Conservation (phyloP, 805 yeast species). For the Metschnikowia reukaufii region DNA sequence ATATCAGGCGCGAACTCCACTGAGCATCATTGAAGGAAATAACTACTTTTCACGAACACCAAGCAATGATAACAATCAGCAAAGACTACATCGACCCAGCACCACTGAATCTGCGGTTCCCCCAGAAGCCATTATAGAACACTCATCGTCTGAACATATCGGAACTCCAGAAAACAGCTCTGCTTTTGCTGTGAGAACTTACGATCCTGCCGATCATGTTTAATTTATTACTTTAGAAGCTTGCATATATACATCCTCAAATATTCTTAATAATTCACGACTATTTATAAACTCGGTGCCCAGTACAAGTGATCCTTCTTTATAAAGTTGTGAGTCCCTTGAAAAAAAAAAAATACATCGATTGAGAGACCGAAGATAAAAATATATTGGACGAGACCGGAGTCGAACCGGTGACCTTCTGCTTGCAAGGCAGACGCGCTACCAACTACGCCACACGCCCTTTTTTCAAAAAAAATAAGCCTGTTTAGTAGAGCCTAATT, state of each 20-base stretch:
- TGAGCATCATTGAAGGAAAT: constrained; percentile 1
- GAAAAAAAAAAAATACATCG: constrained; percentile 19
- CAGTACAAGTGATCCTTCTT: too few relatives aligned
- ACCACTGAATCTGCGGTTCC: constrained; percentile 7
- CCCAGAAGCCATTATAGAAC: constrained; percentile 11
- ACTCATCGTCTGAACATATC: constrained; percentile 2
- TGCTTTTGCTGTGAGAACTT: not conserved
- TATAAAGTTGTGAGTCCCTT: too few relatives aligned
- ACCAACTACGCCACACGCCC: constrained; percentile 86
- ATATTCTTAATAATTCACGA: not conserved
- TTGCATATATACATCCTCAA: not conserved
- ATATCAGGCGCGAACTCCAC: constrained; percentile 1
- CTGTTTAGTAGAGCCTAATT: too few relatives aligned
- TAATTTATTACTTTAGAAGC: not conserved
- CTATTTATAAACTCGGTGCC: too few relatives aligned
- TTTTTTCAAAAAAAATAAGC: not conserved
- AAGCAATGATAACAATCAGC: not conserved
- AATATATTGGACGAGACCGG: constrained; percentile 69
- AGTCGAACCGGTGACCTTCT: constrained; percentile 77
- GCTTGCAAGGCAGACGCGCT: constrained; percentile 82
- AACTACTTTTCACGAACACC: constrained; percentile 1
- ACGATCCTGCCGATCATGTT: constrained; percentile 7
- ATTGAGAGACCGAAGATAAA: constrained; percentile 80
- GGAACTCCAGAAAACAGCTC: not conserved
- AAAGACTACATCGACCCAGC: constrained; percentile 1